Conservation (phyloP, 257 asterid genomes). For the Thymus mandschuricus region DNA sequence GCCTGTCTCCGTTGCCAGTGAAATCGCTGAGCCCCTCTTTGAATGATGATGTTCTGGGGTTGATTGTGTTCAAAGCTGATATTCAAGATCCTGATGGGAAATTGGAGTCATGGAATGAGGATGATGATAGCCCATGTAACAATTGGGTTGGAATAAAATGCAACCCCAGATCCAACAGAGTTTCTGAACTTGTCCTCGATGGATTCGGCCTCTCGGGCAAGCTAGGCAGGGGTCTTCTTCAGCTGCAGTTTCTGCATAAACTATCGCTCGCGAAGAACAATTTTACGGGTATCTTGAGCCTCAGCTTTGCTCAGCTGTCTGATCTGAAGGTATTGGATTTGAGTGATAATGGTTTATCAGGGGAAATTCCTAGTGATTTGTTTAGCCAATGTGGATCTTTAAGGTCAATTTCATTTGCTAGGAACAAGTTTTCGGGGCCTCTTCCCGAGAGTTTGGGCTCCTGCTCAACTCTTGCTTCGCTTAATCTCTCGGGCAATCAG, state of each 20-base stretch:
- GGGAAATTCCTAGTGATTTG: slow-evolving; percentile 62
- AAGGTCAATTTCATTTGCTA: slow-evolving; percentile 71
- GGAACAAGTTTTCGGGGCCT: slow-evolving; percentile 69
- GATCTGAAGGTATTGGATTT: slow-evolving; percentile 72
- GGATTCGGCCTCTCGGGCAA: slow-evolving; percentile 84
- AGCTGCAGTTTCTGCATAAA: slow-evolving; percentile 67
- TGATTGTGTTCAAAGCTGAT: slow-evolving; percentile 90
- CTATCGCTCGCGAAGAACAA: slow-evolving; percentile 78
- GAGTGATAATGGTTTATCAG: slow-evolving; percentile 74
- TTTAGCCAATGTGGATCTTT: slow-evolving; percentile 84
- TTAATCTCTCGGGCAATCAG: slow-evolving; percentile 77
- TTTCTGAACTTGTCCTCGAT: slow-evolving; percentile 84
- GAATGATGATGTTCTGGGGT: slow-evolving; percentile 90
- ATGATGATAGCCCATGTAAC: slow-evolving; percentile 80
- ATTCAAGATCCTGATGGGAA: slow-evolving; percentile 75
- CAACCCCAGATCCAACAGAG: slow-evolving; percentile 93
- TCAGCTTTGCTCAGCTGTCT: slow-evolving; percentile 69
- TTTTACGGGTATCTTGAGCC: slow-evolving; percentile 71
- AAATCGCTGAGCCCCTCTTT: slow-evolving; percentile 68
- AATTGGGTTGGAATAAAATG: slow-evolving; percentile 83
- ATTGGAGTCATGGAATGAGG: slow-evolving; percentile 87
- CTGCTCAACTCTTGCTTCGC: slow-evolving; percentile 65
- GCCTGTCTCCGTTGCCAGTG: slow-evolving; percentile 45
- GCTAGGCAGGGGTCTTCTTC: slow-evolving; percentile 86
- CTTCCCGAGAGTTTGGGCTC: slow-evolving; percentile 79